Percentiles rank a stretch among this genome's conserved stretches.
Evolutionary conservation across 371 early-diverging fungal species (phyloP).

Genomic region (Circinella umbellata): DNA sequence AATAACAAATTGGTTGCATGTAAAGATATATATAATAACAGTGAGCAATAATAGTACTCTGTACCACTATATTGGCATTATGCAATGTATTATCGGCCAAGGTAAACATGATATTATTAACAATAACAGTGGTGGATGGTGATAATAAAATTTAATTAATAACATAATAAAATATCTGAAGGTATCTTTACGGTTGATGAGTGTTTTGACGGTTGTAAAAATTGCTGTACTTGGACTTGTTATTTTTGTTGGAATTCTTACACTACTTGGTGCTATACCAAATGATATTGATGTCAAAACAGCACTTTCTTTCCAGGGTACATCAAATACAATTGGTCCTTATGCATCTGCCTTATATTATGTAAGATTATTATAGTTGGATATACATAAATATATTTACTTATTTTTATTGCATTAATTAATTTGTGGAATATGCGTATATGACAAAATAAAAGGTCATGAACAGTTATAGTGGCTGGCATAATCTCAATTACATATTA

Average conservation of each 20-base stretch:
- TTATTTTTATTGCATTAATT: no score
- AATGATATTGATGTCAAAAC: conserved; percentile 30
- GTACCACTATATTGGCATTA: conserved; percentile 31
- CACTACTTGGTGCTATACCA: conserved; percentile 25
- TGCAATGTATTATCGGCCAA: conserved; percentile 38
- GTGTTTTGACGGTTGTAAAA: conserved; percentile 35
- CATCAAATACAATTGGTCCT: conserved; percentile 33
- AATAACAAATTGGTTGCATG: background rate
- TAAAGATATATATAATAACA: background rate
- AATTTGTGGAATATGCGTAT: background rate
- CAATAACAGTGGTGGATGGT: background rate
- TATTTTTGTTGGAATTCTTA: conserved; percentile 31
- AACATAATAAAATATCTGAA: background rate
- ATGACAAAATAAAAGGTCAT: conserved; percentile 28
- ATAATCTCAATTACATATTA: conserved; percentile 40
- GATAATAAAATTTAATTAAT: no score
- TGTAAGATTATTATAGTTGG: conserved; percentile 16
- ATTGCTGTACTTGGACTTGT: conserved; percentile 32
- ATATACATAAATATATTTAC: no score
- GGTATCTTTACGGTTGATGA: conserved; percentile 35
- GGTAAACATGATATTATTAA: background rate
- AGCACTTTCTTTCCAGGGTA: conserved; percentile 43
- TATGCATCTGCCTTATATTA: conserved; percentile 52
- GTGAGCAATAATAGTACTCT: conserved; percentile 23
- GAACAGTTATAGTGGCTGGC: conserved; percentile 49